Conservation (phyloP, 2,329 filamentous ascomycete genomes). For the Alternaria sp. region DNA sequence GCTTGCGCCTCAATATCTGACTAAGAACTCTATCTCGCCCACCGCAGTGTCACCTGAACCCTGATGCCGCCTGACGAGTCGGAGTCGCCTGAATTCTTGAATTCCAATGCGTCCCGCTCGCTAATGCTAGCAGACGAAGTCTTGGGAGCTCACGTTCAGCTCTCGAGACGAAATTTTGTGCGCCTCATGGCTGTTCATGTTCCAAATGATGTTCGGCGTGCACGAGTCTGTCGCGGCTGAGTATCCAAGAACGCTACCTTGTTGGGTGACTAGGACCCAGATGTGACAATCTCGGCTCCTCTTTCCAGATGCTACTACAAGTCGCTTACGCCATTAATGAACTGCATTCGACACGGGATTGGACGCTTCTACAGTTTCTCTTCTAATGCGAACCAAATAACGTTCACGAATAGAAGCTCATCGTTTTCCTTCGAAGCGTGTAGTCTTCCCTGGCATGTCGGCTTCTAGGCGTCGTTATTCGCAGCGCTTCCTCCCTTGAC, state of each 20-base stretch:
- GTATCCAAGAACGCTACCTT: background rate
- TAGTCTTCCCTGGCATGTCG: background rate
- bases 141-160: conserved; percentile 3
- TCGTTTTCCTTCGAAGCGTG: background rate
- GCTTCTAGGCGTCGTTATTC: background rate
- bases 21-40: conserved; percentile 35
- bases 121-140: background rate
- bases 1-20: conserved; percentile 31
- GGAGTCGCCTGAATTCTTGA: conserved; percentile 2
- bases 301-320: background rate
- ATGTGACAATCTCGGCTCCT: background rate
- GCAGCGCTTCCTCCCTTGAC: background rate
- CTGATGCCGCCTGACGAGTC: conserved; percentile 10
- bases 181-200: conserved; percentile 1
- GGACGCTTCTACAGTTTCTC: background rate
- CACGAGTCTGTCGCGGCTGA: background rate
- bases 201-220: background rate
- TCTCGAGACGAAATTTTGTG: background rate
- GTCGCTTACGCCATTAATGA: background rate
- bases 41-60: conserved; percentile 24
- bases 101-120: background rate
- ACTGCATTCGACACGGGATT: background rate
- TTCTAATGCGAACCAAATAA: background rate
- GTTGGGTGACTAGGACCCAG: background rate
- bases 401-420: background rate